These are phyloP conservation scores for Claviceps lovelessii DNA, from an alignment of 2,329 filamentous ascomycete genomes.

Conservation along the genomic window DNA sequence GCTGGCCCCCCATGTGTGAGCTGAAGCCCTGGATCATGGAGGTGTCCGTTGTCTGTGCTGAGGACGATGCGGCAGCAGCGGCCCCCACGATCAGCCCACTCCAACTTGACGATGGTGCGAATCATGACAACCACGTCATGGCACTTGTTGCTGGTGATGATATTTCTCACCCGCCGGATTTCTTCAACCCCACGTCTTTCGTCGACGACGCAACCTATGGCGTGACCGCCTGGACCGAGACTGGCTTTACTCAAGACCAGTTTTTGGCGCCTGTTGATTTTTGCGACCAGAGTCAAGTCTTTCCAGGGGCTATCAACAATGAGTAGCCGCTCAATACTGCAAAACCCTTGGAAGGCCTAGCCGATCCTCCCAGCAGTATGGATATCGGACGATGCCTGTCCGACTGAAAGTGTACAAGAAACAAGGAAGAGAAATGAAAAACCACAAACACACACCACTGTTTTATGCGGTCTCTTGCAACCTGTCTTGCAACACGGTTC, in stretches of 20 bases:
- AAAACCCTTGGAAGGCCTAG: too few species aligned
- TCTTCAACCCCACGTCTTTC: neutral
- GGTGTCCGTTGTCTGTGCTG: conserved; percentile 24
- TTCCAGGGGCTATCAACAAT: neutral
- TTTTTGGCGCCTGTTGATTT: neutral
- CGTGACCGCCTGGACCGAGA: neutral
- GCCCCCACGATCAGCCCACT: neutral
- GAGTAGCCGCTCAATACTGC: neutral
- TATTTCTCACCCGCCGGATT: neutral
- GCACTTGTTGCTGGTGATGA: neutral
- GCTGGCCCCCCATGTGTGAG: conserved; percentile 41
- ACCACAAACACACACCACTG: too few species aligned
- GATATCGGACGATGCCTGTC: too few species aligned
- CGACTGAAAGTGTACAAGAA: too few species aligned
- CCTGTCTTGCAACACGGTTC: too few species aligned
- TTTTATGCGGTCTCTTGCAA: too few species aligned
- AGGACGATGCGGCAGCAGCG: conserved; percentile 14
- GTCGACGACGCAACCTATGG: neutral
- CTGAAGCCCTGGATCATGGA: conserved; percentile 36
- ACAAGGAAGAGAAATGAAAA: too few species aligned
- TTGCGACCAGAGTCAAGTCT: neutral
- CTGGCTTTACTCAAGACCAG: neutral
- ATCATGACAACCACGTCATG: neutral
- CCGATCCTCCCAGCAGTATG: too few species aligned
- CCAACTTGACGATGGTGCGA: conserved; percentile 16